Evolutionary conservation across 2,329 filamentous ascomycete species (phyloP), one percentile per base, ranked within the genome.

Genomic region (Thyridium curvatum): DNA sequence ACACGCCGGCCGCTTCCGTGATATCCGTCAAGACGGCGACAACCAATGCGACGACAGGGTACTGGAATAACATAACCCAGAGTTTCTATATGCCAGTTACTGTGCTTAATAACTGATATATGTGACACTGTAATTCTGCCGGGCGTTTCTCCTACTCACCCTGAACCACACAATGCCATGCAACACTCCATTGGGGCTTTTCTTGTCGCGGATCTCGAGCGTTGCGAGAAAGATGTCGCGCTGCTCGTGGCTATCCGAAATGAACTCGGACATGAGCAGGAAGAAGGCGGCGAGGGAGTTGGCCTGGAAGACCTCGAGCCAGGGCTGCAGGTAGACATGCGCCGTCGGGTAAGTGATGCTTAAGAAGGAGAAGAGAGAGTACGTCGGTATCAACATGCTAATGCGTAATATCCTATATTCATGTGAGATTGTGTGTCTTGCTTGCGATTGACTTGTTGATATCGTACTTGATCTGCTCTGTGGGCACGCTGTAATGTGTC

Each of bases 231-330:
- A 66, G 16, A 56, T 45, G 8, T 58, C 55, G 8, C 60, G 53
- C 15, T 52, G 52, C 10, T 49, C 41, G 13, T 57, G 47, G 34
- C 58, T 56, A 3, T 62, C 58, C 6, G 54, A 60, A 4, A 70
- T 49, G 35, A 59, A 68, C 33, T 65, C 63, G 46, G 61, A 65
- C 30, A 69, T 52, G 18, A 70, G 55, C 9, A 70, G 52, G 43
- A 68, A 66, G 46, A 70, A 70, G 10, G 56, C 54, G n/a, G 56
- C 59, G 2, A 72, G 48, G 9, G 65, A 62, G 18, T 65, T 48
- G 4, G 58, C 51, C 49, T 71, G 60, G 41, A 62, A 55, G 6
- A 65, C 42, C 16, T 63, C 59, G 17, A 62, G 47, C 50, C 62
- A 62, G 3, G 61, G 56, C 21, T 56, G 47, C 12, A 70, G 41